Evolutionary conservation across 129 eudicot genomes (phyloP).

Genomic region (Lactuca sativa): DNA sequence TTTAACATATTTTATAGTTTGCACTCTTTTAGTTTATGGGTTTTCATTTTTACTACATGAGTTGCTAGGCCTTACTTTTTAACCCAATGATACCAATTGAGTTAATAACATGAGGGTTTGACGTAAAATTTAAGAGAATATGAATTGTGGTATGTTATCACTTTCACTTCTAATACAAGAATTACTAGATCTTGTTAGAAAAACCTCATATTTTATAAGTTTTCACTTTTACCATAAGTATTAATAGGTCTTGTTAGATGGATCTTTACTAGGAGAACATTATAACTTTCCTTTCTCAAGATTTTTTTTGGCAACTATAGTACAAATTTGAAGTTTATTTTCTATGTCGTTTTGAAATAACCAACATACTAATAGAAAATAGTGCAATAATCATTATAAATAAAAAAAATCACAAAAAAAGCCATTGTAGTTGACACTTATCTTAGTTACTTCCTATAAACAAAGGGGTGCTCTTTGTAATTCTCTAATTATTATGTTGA

Average conservation of each 20-base stretch:
- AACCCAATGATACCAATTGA: not conserved
- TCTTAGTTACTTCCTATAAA: not conserved
- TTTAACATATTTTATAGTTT: not conserved
- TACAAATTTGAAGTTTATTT: too few species aligned
- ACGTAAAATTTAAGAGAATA: too few species aligned
- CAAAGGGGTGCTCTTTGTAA: not conserved
- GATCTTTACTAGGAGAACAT: not conserved
- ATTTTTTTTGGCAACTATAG: too few species aligned
- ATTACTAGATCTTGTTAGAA: not conserved
- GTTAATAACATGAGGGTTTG: not conserved
- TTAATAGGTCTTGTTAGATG: not conserved
- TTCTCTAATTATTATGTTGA: not conserved
- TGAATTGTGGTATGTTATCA: not conserved
- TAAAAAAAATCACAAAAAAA: not conserved
- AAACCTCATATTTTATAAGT: not conserved
- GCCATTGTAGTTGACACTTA: not conserved
- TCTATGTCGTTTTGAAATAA: not conserved
- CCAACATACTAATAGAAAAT: not conserved
- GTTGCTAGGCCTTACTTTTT: not conserved
- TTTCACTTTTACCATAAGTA: not conserved
- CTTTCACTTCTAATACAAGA: not conserved
- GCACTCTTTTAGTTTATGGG: not conserved
- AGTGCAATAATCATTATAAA: not conserved
- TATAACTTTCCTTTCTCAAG: not conserved
- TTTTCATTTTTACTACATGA: not conserved